These are phyloP conservation scores for Lasiodiplodia theobromae DNA, from an alignment of 2,329 filamentous ascomycete genomes.

Conservation along the genomic window DNA sequence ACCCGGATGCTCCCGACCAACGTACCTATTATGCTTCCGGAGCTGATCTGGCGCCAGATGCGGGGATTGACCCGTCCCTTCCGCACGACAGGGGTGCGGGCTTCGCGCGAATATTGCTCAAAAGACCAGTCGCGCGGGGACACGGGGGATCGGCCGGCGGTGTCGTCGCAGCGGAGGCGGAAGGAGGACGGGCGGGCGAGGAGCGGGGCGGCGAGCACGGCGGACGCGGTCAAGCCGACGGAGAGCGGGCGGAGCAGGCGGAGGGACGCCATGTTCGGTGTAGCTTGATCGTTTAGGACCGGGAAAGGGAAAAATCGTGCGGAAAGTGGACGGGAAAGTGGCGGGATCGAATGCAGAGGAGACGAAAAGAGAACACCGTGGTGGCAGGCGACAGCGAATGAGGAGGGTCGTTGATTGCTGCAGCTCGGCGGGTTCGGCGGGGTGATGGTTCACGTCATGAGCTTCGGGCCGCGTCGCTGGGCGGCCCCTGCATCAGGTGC, in stretches of 20 bases:
- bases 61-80: slow-evolving; percentile 50
- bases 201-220: slow-evolving; percentile 42
- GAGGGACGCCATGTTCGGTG: slow-evolving; percentile 46
- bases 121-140: slow-evolving; percentile 49
- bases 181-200: slow-evolving; percentile 40
- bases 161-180: slow-evolving; percentile 39
- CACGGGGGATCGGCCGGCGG: slow-evolving; percentile 36
- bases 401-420: background rate
- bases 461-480: slow-evolving; percentile 6
- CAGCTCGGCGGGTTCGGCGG: background rate
- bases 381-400: background rate
- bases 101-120: slow-evolving; percentile 48
- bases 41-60: slow-evolving; percentile 53
- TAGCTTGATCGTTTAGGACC: background rate
- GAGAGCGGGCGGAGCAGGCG: slow-evolving; percentile 48
- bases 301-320: background rate
- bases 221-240: slow-evolving; percentile 43
- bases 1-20: slow-evolving; percentile 3
- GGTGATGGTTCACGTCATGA: slow-evolving; percentile 16
- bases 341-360: background rate
- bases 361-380: background rate
- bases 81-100: slow-evolving; percentile 47
- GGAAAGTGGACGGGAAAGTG: background rate
- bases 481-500: slow-evolving; percentile 21
- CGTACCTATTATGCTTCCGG: slow-evolving; percentile 55